Base-by-base conservation (phyloP, 208 protist species). In the Leishmania guyanensis region DNA sequence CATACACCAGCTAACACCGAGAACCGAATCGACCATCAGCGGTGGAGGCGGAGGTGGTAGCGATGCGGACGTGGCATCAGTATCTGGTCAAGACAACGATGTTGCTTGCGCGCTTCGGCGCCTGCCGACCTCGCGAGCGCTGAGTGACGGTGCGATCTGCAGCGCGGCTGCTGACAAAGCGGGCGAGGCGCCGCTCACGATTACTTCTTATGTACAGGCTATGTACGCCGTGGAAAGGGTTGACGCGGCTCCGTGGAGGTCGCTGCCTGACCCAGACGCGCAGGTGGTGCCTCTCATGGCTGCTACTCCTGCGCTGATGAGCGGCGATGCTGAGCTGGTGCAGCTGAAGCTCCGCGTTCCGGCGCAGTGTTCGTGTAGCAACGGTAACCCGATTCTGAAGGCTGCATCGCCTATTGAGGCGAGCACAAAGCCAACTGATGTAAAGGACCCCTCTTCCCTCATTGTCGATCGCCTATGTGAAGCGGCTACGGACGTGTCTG, bases 171-270 rank as follows among this genome's bases (percentile, higher is more conserved):
- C 69, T 6, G 26, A 48, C 16, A 73, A 78, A 26, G 77, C 68
- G 39, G 71, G 78, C 5, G 82, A 68, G 50, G 72, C 75, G 17
- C 77, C 72, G 17, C 39, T 56, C 6, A 81, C 58, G 54, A 60
- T 82, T 12, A 73, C 74, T 64, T 81, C 82, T 20, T 79, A 79
- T 48, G 82, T 85, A 54, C 53, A 75, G 17, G 77, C 82, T 10
- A 62, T 85, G 60, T 85, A 82, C 82, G 77, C 69, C 6, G 77
- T 78, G 10, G 77, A 56, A 26, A 43, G 54, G 10, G 33, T 3
- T 2, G 54, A 75, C 29, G 26, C 20, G 3, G 48, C 43, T 26
- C n/a, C 12, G 36, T 8, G 65, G 36, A n/a, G 48, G 65, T 17
- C 36, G 65, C 65, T 17, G 43, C 5, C 65, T 48, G 36, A 22